A percentile compares a stretch with the other conserved stretches of the same genome.
phyloP scores from a whole-genome alignment of 345 rosid species.

The Eucalyptus sideroxylon region DNA sequence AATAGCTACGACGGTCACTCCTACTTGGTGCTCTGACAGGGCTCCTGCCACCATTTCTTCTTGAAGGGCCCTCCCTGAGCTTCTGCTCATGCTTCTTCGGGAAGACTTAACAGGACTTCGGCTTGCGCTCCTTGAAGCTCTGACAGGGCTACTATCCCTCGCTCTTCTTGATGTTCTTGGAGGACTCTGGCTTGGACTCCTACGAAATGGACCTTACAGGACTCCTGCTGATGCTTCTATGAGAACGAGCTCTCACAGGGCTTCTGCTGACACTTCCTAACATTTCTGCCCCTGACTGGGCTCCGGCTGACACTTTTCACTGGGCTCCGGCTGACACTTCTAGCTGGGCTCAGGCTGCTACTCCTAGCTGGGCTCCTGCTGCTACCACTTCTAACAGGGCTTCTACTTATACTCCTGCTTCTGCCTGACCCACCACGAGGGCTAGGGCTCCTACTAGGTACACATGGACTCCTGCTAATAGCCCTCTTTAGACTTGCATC shows the following conservation, averaged over 20 bases:
- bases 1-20: conserved; percentile 37
- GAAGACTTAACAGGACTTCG: conserved; percentile 1
- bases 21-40: conserved; percentile 31
- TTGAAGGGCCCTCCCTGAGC: conserved; percentile 7
- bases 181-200: conserved; percentile 28
- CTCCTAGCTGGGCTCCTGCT: neutral
- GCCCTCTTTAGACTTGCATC: conserved; percentile 39
- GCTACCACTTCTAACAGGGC: conserved; percentile 22
- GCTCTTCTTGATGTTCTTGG: neutral
- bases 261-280: conserved; percentile 16
- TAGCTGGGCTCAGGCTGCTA: conserved; percentile 38
- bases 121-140: neutral
- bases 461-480: conserved; percentile 16
- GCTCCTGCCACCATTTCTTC: conserved; percentile 1
- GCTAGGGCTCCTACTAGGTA: conserved; percentile 24
- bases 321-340: conserved; percentile 50
- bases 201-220: conserved; percentile 20
- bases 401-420: conserved; percentile 27
- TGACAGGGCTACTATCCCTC: neutral
- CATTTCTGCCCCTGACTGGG: conserved; percentile 24
- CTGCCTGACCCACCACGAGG: neutral
- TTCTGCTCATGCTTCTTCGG: conserved; percentile 44
- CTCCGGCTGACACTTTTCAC: conserved; percentile 39
- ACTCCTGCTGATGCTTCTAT: conserved; percentile 42
- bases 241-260: conserved; percentile 22